Conservation (phyloP, 129 eudicot species). For the Pseudognaphalium luteoalbum region DNA sequence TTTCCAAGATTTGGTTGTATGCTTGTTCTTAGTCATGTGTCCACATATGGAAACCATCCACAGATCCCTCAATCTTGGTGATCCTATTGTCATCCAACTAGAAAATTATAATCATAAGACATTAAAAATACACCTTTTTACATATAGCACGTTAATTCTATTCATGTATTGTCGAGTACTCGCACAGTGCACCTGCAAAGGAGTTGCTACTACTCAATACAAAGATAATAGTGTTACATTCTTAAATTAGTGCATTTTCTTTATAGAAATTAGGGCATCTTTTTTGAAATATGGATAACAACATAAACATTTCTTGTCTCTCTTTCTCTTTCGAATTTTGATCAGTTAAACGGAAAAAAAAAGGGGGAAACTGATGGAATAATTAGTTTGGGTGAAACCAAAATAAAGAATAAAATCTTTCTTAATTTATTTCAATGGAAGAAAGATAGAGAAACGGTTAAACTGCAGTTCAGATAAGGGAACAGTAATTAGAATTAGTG, state of each 20-base stretch:
- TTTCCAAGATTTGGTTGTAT: constrained; percentile 28
- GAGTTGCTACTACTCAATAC: not conserved
- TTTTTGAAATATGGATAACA: not conserved
- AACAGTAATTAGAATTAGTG: not conserved
- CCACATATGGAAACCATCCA: too few relatives aligned
- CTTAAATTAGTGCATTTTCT: constrained; percentile 13
- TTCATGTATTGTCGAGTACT: not conserved
- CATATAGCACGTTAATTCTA: not conserved
- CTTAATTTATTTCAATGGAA: not conserved
- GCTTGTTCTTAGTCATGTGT: constrained; percentile 12
- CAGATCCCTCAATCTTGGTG: not conserved
- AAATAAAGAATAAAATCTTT: not conserved
- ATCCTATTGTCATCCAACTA: constrained; percentile 17
- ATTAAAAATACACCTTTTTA: not conserved
- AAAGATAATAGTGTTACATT: not conserved
- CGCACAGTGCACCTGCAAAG: not conserved
- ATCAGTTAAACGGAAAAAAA: not conserved
- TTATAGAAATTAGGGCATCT: not conserved
- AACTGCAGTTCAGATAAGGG: not conserved
- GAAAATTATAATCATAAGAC: constrained; percentile 12
- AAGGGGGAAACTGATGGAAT: not conserved
- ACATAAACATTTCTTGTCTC: constrained; percentile 2
- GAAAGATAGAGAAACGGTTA: not conserved
- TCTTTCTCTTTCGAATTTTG: constrained; percentile 5
- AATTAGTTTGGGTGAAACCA: not conserved